Evolutionary conservation across 2,329 filamentous ascomycete species (phyloP), one percentile per base, ranked within the genome.

Genomic region (Talaromyces sp.): DNA sequence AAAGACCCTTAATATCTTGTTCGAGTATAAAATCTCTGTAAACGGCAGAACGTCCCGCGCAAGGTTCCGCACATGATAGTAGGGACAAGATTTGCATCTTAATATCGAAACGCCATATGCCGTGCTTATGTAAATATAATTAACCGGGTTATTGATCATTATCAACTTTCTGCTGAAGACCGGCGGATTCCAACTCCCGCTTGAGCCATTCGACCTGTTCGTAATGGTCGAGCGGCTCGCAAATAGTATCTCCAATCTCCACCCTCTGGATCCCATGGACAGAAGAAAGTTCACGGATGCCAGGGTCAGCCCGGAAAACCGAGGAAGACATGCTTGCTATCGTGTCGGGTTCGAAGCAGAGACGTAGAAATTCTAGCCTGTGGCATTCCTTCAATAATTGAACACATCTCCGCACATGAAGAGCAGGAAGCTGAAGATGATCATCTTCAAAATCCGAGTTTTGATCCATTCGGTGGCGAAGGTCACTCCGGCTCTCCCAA

Each of bases 341-440:
- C n/a, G 40, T 5, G 8, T 58, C 31, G 6, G 8, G 19, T 11
- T 58, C 54, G 19, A 58, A 58, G 10, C n/a, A 58, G 11, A 58
- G 17, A 6, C 54, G 54, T 13, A 58, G 36, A 38, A 58, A 25
- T 25, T 22, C 22, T 22, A 58, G 54, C 54, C 54, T 58, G 31
- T 5, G 34, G 5, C 54, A 58, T 40, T 58, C 27, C 34, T 19
- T 58, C n/a, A 58, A n/a, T 15, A 58, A n/a, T 34, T 58, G 54
- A 17, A 58, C 54, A 40, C 54, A 58, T 58, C 54, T 58, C 31
- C 3, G 8, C 8, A 38, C 54, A n/a, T 58, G 54, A 40, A 58
- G 54, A 2, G 31, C 6, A 34, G 54, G 54, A 27, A 58, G 54
- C 31, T 25, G 54, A 1, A 5, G 40, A 15, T 25, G 10, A 6